Conservation (phyloP, 345 rosid species). For the Schrenkiella parvula region DNA sequence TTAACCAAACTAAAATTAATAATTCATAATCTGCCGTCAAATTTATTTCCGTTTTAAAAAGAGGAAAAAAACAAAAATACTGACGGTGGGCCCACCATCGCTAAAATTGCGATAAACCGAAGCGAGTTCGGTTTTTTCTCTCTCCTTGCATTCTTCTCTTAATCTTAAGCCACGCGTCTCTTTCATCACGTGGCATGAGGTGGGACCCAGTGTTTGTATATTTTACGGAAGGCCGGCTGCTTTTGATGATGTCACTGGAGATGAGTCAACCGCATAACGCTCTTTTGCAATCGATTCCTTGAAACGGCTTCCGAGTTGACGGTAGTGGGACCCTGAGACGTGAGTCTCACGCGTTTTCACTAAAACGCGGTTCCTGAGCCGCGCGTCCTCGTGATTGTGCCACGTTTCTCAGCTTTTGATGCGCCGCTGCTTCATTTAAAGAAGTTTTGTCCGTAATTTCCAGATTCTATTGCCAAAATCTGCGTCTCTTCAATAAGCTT, state of each 20-base stretch:
- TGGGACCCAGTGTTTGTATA: constrained; percentile 1
- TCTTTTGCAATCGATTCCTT: background rate
- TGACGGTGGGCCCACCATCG: constrained; percentile 27
- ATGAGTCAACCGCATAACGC: constrained; percentile 17
- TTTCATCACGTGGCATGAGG: background rate
- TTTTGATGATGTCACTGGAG: constrained; percentile 1
- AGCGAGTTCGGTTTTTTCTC: background rate
- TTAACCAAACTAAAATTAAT: background rate
- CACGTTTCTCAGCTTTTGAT: constrained; percentile 20
- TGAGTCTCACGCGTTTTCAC: constrained; percentile 20
- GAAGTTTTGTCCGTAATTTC: background rate
- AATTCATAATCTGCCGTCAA: constrained; percentile 33
- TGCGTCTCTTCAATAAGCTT: constrained; percentile 11
- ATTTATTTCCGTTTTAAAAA: background rate
- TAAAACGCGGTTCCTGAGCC: constrained; percentile 31
- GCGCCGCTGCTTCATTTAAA: constrained; percentile 22
- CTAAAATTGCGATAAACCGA: constrained; percentile 16
- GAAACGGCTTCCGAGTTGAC: constrained; percentile 6
- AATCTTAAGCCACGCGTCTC: background rate
- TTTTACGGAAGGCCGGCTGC: constrained; percentile 10
- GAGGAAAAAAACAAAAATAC: background rate
- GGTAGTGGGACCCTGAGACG: constrained; percentile 17
- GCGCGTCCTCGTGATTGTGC: constrained; percentile 34
- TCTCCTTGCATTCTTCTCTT: background rate
- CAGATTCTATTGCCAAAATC: constrained; percentile 21